Base-by-base conservation (phyloP, 164 flowering plant species). In the Litsea cubeba region DNA sequence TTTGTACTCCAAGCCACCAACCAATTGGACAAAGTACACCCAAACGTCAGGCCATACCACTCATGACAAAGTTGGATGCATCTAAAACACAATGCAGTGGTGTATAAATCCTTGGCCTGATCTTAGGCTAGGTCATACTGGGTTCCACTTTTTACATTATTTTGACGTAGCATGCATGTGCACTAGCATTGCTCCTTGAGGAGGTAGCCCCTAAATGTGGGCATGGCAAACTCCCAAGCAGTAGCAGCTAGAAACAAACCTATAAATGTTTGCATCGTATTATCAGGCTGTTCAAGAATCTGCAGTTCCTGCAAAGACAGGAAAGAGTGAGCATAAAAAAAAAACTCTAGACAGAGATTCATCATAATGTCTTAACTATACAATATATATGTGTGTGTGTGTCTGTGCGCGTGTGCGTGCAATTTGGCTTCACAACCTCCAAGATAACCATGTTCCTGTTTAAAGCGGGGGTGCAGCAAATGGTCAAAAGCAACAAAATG, bases 161-260 rank as follows among this genome's bases (percentile, higher is more conserved):
- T 5, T 18, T 54, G 60, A 54, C 5, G n/a, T 20, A 54, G 17
- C 20, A 54, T 20, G 5, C 60, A 54, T 54, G 60, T 54, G 60
- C 17, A 5, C 12, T 40, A 40, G 46, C 46, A 7, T 54, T 4
- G 18, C n/a, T 20, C 60, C 60, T 15, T 54, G 60, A 54, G 60
- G n/a, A 54, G 60, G 7, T 15, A 54, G 20, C 46, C 46, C 46
- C 11, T 40, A 40, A 40, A 54, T 3, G 60, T 54, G 60, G n/a
- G n/a, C 60, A 15, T 54, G 7, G 60, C 3, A 54, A 54, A 54
- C 60, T 54, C n/a, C 60, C 3, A 54, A 26, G n/a, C 26, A 22
- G 58, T 46, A 25, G 69, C 23, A 26, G 60, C n/a, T 15, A 24
- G 22, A 30, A 77, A 35, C 7, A 23, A 35, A 69, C 68, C 74